Conservation (phyloP, 805 yeast genomes). For the Lipomyces spencermartinsiae region DNA sequence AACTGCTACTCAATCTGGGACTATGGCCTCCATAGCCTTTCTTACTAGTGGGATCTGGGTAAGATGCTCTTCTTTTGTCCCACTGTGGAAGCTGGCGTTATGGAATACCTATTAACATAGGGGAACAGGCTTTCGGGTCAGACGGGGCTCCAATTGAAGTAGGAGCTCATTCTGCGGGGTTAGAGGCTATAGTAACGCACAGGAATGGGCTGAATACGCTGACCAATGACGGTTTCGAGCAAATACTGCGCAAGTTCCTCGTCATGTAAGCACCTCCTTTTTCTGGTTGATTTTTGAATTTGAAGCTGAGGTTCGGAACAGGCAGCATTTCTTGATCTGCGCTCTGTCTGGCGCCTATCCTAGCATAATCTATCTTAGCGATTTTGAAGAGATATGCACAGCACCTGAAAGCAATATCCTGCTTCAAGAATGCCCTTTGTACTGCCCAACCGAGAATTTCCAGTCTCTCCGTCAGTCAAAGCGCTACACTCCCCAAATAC, state of each 20-base stretch:
- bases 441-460: slow-evolving; percentile 1
- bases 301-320: background rate
- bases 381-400: background rate
- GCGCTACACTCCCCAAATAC: background rate
- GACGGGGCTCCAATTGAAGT: slow-evolving; percentile 2
- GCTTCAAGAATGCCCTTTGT: slow-evolving; percentile 3
- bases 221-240: background rate
- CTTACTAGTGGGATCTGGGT: background rate
- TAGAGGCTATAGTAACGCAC: slow-evolving; percentile 1
- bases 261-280: background rate
- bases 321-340: slow-evolving; percentile 1
- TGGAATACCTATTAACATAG: background rate
- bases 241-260: background rate
- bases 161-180: slow-evolving; percentile 3
- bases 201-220: slow-evolving; percentile 3
- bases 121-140: background rate
- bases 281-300: background rate
- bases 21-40: background rate
- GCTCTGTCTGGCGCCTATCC: background rate
- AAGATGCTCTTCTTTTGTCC: background rate
- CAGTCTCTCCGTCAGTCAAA: background rate
- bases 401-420: background rate
- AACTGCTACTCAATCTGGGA: background rate
- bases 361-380: background rate
- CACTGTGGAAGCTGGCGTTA: background rate